A percentile compares a stretch with the other conserved stretches of the same genome.
Evolutionary conservation across 2,329 filamentous ascomycete genomes (phyloP).

Genomic region (Trichoderma guizhouense): DNA sequence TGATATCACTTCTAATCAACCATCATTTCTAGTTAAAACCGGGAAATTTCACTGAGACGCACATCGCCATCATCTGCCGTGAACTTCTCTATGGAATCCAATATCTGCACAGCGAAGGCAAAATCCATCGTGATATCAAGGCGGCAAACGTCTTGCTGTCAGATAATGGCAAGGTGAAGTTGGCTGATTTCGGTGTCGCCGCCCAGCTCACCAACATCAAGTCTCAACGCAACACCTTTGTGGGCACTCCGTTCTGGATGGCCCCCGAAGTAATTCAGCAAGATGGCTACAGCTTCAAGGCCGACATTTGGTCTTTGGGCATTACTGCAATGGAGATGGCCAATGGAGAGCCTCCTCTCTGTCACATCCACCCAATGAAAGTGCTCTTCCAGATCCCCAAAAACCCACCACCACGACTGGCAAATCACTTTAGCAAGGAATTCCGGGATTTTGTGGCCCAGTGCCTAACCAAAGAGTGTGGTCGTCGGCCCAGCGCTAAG

Average conservation of each 20-base stretch:
- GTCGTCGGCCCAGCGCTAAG: slow-evolving; percentile 77
- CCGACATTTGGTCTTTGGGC: slow-evolving; percentile 89
- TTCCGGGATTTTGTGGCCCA: slow-evolving; percentile 93
- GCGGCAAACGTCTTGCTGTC: slow-evolving; percentile 95
- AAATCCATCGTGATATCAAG: slow-evolving; percentile 96
- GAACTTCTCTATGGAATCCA: slow-evolving; percentile 87
- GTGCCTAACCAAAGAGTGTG: slow-evolving; percentile 89
- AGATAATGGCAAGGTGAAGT: slow-evolving; percentile 83
- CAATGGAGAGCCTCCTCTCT: slow-evolving; percentile 83
- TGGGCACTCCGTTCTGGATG: slow-evolving; percentile 98
- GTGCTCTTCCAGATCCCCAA: slow-evolving; percentile 90
- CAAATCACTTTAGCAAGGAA: slow-evolving; percentile 81
- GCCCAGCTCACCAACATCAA: slow-evolving; percentile 97
- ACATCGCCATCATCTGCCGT: slow-evolving; percentile 91
- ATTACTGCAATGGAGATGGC: slow-evolving; percentile 91
- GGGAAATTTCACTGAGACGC: slow-evolving; percentile 79
- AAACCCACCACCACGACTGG: slow-evolving; percentile 76
- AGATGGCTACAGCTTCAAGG: slow-evolving; percentile 78
- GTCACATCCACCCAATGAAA: slow-evolving; percentile 87
- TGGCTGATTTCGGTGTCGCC: slow-evolving; percentile 95
- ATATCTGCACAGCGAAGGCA: slow-evolving; percentile 89
- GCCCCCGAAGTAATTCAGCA: slow-evolving; percentile 92
- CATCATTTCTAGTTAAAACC: slow-evolving; percentile 70
- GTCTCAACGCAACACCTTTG: slow-evolving; percentile 94
- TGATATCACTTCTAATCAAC: slow-evolving; percentile 13